Conservation (phyloP, 345 rosid species). For the Angophora floribunda region DNA sequence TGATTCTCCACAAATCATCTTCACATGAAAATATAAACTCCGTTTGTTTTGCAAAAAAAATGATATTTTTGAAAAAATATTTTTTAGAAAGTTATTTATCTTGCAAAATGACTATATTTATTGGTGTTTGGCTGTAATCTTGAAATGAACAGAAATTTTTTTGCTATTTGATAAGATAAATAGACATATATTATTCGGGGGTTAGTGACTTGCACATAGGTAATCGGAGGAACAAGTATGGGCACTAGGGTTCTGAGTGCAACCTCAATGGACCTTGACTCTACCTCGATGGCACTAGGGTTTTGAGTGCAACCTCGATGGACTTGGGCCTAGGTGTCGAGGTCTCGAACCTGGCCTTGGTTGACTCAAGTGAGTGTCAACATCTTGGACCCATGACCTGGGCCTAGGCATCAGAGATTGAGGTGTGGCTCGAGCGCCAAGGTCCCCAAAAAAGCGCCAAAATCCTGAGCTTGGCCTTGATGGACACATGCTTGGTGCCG, state of each 20-base stretch:
- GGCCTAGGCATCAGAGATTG: rapidly evolving
- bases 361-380: neutral
- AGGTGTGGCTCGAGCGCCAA: neutral
- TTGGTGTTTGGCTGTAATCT: neutral
- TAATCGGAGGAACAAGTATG: neutral
- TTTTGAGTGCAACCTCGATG: neutral
- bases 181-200: rapidly evolving
- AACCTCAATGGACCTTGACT: neutral
- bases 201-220: neutral
- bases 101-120: neutral
- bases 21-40: neutral
- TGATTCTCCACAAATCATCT: neutral
- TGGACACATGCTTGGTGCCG: rapidly evolving
- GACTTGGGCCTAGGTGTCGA: neutral
- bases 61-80: too few species aligned
- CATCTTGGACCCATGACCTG: rapidly evolving
- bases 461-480: neutral
- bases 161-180: too few species aligned
- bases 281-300: neutral
- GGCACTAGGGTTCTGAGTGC: neutral
- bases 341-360: neutral
- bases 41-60: too few species aligned
- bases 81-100: too few species aligned
- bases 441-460: rapidly evolving
- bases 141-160: too few species aligned